Evolutionary conservation across 2,329 filamentous ascomycete species (phyloP), one percentile per base, ranked within the genome.

Genomic region (Exophiala dermatitidis): DNA sequence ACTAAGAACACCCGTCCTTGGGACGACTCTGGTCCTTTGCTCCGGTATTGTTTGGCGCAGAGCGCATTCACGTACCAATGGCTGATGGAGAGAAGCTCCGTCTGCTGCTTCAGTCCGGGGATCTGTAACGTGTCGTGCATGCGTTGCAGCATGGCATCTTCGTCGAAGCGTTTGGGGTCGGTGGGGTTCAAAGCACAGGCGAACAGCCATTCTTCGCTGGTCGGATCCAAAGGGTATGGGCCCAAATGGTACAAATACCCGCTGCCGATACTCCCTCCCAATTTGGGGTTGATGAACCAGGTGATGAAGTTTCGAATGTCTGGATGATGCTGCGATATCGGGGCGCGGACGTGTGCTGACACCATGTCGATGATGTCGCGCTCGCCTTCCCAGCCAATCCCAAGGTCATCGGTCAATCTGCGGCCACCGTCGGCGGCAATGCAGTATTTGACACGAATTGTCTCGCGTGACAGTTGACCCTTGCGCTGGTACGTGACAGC

Each of bases 191-290:
- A 50, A 1, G 60, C 65, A 37, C 62, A 67, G 0, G 60, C 63
- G 43, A 69, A 68, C 8, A 66, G 60, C 68, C 67, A 70, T 54
- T 70, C 68, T 48, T 68, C 67, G 2, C 48, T 62, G 10, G 60
- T 56, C 4, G 60, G 54, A 1, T 58, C 51, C 9, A 57, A 50
- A 0, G 66, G 67, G 51, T 63, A 70, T 0, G 68, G 68, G 1
- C 68, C 67, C 37, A 69, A 52, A 33, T 68, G 68, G 52, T 70
- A 70, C 26, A 69, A 48, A 46, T 65, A 69, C 8, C 68, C 67
- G 0, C 66, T 68, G 1, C 59, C 57, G 3, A 66, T 66, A 36
- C 65, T 69, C 6, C 67, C 67, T 26, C 67, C 67, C 40, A 65
- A 56, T 28, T 58, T 58, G 2, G 69, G 68, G 38, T 67, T 65